These are phyloP conservation scores for Camellia granthamiana DNA, from an alignment of 148 eudicot genomes.

Conservation along the genomic window DNA sequence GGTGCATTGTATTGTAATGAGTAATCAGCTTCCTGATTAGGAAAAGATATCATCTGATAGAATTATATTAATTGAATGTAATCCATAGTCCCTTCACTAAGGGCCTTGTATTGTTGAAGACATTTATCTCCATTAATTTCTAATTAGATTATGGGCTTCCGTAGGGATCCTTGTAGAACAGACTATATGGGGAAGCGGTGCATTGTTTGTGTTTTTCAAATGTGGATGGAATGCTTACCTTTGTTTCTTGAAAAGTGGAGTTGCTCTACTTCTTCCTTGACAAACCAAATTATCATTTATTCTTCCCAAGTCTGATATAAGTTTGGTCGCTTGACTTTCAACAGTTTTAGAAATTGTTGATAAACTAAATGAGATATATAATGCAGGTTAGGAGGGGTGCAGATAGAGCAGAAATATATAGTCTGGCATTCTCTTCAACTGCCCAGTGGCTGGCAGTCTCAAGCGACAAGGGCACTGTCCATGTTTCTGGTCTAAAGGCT, in stretches of 20 bases:
- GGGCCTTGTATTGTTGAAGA: not conserved
- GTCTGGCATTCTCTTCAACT: conserved; percentile 78
- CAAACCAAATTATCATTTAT: not conserved
- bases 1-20: no score
- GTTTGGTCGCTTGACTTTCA: not conserved
- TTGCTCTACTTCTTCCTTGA: not conserved
- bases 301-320: not conserved
- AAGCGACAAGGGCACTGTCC: conserved; percentile 90
- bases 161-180: not conserved
- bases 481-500: conserved; percentile 69
- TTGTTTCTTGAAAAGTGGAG: not conserved
- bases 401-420: conserved; percentile 85
- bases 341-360: not conserved
- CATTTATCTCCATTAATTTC: not conserved
- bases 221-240: not conserved
- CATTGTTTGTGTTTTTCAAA: not conserved
- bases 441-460: conserved; percentile 93
- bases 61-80: no score
- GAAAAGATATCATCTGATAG: no score
- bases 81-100: no score
- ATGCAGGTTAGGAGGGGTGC: conserved; percentile 87
- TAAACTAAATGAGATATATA: conserved; percentile 2
- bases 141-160: not conserved
- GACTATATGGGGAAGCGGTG: not conserved
- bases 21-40: no score